A percentile compares a stretch with the other conserved stretches of the same genome.
Conservation (phyloP, 1,284 basidiomycete genomes). For the Rhodofomes roseus region DNA sequence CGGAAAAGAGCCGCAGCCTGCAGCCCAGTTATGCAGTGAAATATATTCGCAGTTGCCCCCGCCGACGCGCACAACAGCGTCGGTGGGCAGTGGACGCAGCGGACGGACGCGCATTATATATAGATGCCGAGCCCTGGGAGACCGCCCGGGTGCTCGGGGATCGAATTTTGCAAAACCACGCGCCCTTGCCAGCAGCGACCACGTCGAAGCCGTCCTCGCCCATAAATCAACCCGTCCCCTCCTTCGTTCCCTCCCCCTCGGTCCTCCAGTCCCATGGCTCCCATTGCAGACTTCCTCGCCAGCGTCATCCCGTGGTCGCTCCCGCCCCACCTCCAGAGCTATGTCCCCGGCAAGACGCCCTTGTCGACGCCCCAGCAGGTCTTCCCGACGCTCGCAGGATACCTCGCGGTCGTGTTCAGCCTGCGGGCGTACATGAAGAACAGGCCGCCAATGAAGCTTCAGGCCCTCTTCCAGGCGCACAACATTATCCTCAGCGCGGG, state of each 20-base stretch:
- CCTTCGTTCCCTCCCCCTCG: constrained; percentile 16
- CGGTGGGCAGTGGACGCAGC: background rate
- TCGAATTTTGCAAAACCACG: constrained; percentile 11
- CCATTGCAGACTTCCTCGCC: constrained; percentile 65
- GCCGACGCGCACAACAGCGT: background rate
- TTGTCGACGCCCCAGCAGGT: constrained; percentile 80
- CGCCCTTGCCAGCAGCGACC: constrained; percentile 8
- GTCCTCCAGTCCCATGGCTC: constrained; percentile 48
- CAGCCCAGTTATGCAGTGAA: background rate
- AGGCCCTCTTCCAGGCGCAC: constrained; percentile 87
- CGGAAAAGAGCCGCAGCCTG: background rate
- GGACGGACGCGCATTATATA: background rate
- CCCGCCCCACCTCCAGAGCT: constrained; percentile 62
- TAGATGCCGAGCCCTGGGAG: background rate
- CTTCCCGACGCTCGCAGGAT: constrained; percentile 65
- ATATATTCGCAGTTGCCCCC: background rate
- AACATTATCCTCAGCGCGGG: constrained; percentile 86
- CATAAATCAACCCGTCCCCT: constrained; percentile 5
- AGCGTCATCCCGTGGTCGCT: constrained; percentile 50
- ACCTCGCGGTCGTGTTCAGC: constrained; percentile 89
- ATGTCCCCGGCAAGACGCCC: constrained; percentile 73
- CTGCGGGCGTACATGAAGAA: constrained; percentile 84
- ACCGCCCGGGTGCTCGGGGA: constrained; percentile 4
- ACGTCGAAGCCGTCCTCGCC: background rate
- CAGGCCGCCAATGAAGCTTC: constrained; percentile 74